Base-by-base conservation (phyloP, 805 yeast species). In the Kodamaea nitidulidarum region DNA sequence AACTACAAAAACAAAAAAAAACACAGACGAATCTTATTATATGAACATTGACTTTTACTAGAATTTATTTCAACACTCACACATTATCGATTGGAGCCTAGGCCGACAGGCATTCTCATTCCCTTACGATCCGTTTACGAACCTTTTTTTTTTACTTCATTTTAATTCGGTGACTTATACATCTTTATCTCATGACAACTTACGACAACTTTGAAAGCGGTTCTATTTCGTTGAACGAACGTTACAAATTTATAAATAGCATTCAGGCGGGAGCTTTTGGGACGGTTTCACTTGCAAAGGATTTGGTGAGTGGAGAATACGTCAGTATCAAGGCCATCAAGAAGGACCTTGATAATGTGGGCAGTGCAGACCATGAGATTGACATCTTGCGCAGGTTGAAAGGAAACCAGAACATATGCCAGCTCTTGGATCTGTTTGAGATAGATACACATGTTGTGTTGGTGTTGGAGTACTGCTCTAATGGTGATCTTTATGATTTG, bases 401-500 rank as follows among this genome's bases (percentile, higher is more conserved):
- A 8, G 80, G 48, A 40, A 54, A 42, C 41, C 67, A 63, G 17
- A 72, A 78, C 56, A 69, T 83, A 28, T 80, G 87, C 50, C 71
- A 75, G 40, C 58, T 84, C 48, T 48, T 79, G 16, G 80, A 81
- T 45, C 62, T 64, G 43, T 78, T 80, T 47, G 81, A 80, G 49
- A 73, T 83, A 10, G 58, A 63, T 5, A 61, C 69, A 15, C 71
- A 70, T 47, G 70, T 73, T 44, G 70, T 78, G 15, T 52, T 84
- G 47, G 81, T 81, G 11, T 65, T 84, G 51, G 90, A 84, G 56
- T 81, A 75, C 55, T 80, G 84, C 45, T 68, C 73, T 28, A 67
- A 72, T 35, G 88, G 88, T 24, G 90, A 83, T 47, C 59, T 83
- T 36, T 81, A 81, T 52, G 90, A 83, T 51, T 67, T 73, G 39